Evolutionary conservation across 331 rosid genomes (phyloP).

Genomic region (Quercus lobata): DNA sequence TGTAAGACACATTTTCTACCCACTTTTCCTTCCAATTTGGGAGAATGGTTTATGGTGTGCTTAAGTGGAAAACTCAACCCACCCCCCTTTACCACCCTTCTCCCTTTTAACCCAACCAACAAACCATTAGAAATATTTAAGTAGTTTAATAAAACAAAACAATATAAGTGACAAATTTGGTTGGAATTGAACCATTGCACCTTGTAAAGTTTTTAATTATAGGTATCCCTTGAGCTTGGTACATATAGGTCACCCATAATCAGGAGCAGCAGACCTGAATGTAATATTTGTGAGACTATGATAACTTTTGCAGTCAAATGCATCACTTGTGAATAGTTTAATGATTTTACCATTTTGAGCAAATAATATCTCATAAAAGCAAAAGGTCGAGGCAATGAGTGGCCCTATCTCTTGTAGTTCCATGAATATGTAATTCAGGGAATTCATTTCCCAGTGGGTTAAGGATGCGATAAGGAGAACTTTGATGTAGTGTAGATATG

Average conservation of each 20-base stretch:
- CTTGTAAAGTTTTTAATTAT: background rate
- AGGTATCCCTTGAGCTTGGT: background rate
- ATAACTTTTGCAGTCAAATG: background rate
- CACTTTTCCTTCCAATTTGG: no score
- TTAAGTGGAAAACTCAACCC: no score
- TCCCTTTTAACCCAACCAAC: no score
- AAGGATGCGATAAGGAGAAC: background rate
- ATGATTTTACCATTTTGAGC: background rate
- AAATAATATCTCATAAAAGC: background rate
- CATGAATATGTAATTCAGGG: background rate
- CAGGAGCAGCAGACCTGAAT: background rate
- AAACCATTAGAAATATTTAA: background rate
- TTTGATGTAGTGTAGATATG: no score
- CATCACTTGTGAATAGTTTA: background rate
- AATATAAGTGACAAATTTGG: background rate
- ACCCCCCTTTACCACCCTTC: no score
- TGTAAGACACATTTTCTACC: no score
- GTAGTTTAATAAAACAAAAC: background rate
- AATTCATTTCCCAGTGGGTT: background rate
- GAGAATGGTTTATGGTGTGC: no score
- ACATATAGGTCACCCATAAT: background rate
- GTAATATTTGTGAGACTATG: background rate
- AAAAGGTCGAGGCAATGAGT: background rate
- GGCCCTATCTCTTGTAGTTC: background rate
- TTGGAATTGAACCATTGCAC: background rate